phyloP scores from a whole-genome alignment of 441 rosid species.

The Populus hybrid region DNA sequence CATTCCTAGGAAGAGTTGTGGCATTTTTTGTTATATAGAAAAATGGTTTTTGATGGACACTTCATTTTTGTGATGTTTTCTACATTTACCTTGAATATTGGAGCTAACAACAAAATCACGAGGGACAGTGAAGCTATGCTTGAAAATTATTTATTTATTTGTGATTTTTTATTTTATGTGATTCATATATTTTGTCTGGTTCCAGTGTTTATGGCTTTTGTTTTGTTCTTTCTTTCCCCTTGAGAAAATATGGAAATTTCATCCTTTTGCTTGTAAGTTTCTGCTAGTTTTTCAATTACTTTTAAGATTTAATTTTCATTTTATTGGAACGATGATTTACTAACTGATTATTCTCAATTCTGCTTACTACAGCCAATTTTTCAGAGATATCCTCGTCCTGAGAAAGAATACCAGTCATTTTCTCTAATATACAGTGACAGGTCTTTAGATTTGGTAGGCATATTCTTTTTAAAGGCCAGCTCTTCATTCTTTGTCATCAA shows the following conservation, averaged over 20 bases:
- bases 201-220: neutral
- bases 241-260: neutral
- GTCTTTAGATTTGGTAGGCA: slow-evolving; percentile 35
- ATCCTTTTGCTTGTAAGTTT: neutral
- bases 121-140: neutral
- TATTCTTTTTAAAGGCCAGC: neutral
- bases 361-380: slow-evolving; percentile 72
- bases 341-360: slow-evolving; percentile 12
- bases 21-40: neutral
- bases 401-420: slow-evolving; percentile 40
- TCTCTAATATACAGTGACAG: slow-evolving; percentile 36
- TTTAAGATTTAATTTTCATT: neutral
- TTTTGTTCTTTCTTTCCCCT: slow-evolving; percentile 6
- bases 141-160: neutral
- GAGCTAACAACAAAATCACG: neutral
- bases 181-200: neutral
- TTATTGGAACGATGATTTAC: neutral
- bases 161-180: no score
- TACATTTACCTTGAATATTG: slow-evolving; percentile 2
- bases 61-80: neutral
- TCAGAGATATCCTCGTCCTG: slow-evolving; percentile 79
- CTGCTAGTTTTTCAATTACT: neutral
- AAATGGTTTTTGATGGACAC: neutral
- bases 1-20: neutral
- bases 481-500: neutral